phyloP scores from a whole-genome alignment of 371 early-diverging fungal species.

The Sporodiniella umbellata region DNA sequence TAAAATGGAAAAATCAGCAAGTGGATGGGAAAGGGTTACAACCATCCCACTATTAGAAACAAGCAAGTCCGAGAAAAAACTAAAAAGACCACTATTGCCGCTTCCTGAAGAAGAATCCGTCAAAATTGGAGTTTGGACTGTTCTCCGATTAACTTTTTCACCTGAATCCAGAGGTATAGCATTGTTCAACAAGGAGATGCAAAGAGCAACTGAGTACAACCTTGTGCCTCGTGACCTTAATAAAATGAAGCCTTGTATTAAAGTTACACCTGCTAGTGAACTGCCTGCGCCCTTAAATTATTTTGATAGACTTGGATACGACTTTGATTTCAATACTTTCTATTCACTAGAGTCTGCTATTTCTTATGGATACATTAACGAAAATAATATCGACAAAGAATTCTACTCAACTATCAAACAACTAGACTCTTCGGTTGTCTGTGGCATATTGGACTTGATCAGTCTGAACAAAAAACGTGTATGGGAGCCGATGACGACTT shows the following conservation, averaged over 20 bases:
- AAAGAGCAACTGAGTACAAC: conserved; percentile 38
- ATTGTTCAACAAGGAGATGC: conserved; percentile 21
- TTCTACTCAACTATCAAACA: conserved; percentile 28
- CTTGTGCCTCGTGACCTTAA: conserved; percentile 26
- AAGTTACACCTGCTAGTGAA: background rate
- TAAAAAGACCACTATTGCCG: conserved; percentile 14
- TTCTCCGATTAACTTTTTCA: conserved; percentile 27
- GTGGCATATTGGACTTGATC: conserved; percentile 38
- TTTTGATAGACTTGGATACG: conserved; percentile 14
- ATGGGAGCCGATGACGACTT: conserved; percentile 28
- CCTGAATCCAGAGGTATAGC: background rate
- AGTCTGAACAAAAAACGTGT: conserved; percentile 25
- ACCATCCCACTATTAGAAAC: conserved; percentile 16
- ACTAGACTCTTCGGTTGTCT: conserved; percentile 24
- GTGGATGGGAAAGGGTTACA: conserved; percentile 28
- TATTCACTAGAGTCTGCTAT: conserved; percentile 50
- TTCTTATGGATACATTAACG: conserved; percentile 31
- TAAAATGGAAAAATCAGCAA: background rate
- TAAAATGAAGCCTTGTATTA: background rate
- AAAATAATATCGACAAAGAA: conserved; percentile 34
- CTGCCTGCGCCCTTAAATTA: conserved; percentile 20
- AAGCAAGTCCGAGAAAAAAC: background rate
- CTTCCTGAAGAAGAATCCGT: conserved; percentile 8
- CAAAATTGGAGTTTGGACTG: conserved; percentile 38
- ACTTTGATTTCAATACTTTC: conserved; percentile 32